Evolutionary conservation across 2,329 filamentous ascomycete species (phyloP).

Genomic region (Allantophomopsis lycopodina): DNA sequence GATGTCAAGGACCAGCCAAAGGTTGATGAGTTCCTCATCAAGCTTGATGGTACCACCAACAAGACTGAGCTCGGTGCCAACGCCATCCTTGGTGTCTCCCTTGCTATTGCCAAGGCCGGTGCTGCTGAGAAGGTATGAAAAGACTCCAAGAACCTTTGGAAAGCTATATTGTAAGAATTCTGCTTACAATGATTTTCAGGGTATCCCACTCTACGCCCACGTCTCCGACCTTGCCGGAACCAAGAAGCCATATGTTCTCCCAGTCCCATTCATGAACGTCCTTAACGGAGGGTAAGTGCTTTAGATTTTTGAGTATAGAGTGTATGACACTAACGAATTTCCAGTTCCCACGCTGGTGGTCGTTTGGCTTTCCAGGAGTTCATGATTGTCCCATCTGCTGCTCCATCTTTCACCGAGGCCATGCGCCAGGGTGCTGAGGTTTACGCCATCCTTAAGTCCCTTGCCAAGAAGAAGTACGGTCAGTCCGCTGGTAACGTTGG

Average conservation of each 20-base stretch:
- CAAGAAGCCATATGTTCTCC: constrained; percentile 84
- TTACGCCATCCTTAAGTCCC: constrained; percentile 92
- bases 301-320: neutral
- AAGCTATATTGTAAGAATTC: neutral
- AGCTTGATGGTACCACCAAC: constrained; percentile 73
- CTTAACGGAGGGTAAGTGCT: constrained; percentile 52
- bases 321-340: constrained; percentile 5
- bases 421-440: constrained; percentile 95
- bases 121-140: constrained; percentile 63
- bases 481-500: constrained; percentile 98
- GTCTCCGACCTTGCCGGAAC: constrained; percentile 78
- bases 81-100: constrained; percentile 72
- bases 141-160: constrained; percentile 4
- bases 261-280: constrained; percentile 89
- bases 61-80: constrained; percentile 84
- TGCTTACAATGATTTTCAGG: constrained; percentile 24
- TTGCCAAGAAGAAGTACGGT: constrained; percentile 99
- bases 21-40: constrained; percentile 73
- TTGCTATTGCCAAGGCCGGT: constrained; percentile 79
- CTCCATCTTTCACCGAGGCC: constrained; percentile 86
- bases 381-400: constrained; percentile 80
- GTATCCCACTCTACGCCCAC: constrained; percentile 76
- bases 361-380: constrained; percentile 92
- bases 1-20: constrained; percentile 80
- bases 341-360: constrained; percentile 88